phyloP scores from a whole-genome alignment of 1,139 yeast genomes.

The Pichia sp. region DNA sequence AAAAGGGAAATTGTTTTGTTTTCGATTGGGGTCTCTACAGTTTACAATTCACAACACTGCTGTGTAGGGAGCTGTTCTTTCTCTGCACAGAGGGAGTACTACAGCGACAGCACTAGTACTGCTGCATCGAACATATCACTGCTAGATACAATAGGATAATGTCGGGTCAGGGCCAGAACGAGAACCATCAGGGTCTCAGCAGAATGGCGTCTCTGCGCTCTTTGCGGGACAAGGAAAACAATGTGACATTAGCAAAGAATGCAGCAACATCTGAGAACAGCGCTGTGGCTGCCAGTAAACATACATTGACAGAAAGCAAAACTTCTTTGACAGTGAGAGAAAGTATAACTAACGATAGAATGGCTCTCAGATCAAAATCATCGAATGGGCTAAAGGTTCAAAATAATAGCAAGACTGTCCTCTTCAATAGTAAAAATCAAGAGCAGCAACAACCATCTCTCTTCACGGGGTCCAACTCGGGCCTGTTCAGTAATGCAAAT shows the following conservation, averaged over 20 bases:
- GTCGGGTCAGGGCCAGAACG: too few relatives aligned
- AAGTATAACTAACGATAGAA: not conserved
- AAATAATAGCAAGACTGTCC: not conserved
- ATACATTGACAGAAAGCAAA: not conserved
- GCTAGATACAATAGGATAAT: too few relatives aligned
- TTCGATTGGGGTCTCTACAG: too few relatives aligned
- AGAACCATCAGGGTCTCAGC: too few relatives aligned
- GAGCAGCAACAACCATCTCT: not conserved
- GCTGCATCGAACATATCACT: too few relatives aligned
- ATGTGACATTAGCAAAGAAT: not conserved
- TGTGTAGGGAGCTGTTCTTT: too few relatives aligned
- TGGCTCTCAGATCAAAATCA: conserved; percentile 22
- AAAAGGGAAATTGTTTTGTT: too few relatives aligned
- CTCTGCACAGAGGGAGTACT: too few relatives aligned
- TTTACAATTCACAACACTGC: too few relatives aligned
- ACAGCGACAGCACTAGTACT: too few relatives aligned
- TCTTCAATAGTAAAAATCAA: not conserved
- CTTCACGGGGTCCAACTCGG: not conserved
- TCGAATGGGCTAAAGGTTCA: conserved; percentile 14
- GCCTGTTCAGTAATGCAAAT: conserved; percentile 10
- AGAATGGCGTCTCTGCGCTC: conserved; percentile 1
- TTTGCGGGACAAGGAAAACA: conserved; percentile 2
- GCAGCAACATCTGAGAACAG: not conserved
- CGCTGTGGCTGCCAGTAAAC: not conserved
- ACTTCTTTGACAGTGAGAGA: not conserved